Percentiles rank a stretch among this genome's conserved stretches.
phyloP scores from a whole-genome alignment of 768 basidiomycete genomes.

The Cyathus striatus region DNA sequence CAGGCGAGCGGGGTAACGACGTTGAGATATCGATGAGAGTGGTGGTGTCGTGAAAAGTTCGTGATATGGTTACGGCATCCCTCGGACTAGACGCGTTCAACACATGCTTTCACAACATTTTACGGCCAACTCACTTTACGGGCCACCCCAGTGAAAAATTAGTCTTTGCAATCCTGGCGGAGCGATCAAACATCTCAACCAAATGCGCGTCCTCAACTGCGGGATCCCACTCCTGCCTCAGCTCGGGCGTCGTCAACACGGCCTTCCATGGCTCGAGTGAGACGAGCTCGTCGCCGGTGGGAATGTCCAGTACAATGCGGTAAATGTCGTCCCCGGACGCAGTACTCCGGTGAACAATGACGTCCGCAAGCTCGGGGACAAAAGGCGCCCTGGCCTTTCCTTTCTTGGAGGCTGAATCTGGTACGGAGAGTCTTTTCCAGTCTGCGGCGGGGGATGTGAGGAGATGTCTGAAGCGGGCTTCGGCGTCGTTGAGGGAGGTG shows the following conservation, averaged over 20 bases:
- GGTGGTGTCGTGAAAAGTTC: conserved; percentile 72
- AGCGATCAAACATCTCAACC: conserved; percentile 81
- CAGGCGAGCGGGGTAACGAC: conserved; percentile 85
- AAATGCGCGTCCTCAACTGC: conserved; percentile 82
- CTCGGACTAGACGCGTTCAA: conserved; percentile 56
- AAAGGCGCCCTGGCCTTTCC: conserved; percentile 51
- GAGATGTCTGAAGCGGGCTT: conserved; percentile 72
- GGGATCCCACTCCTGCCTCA: conserved; percentile 90
- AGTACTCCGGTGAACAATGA: conserved; percentile 71
- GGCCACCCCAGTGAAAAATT: conserved; percentile 96
- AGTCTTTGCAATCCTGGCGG: conserved; percentile 83
- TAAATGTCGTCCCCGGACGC: conserved; percentile 76
- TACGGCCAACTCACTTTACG: conserved; percentile 65
- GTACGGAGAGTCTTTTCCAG: conserved; percentile 76
- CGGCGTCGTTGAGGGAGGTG: conserved; percentile 66
- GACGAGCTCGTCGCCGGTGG: conserved; percentile 52
- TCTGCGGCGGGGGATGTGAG: conserved; percentile 69
- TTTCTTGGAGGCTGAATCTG: conserved; percentile 42
- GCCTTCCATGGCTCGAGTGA: conserved; percentile 79
- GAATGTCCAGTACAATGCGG: conserved; percentile 77
- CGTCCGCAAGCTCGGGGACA: conserved; percentile 62
- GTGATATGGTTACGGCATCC: conserved; percentile 91
- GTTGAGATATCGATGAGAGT: conserved; percentile 90
- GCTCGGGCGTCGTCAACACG: conserved; percentile 79
- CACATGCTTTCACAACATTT: conserved; percentile 2